phyloP scores from a whole-genome alignment of 345 rosid genomes.

The Lumnitzera littorea region DNA sequence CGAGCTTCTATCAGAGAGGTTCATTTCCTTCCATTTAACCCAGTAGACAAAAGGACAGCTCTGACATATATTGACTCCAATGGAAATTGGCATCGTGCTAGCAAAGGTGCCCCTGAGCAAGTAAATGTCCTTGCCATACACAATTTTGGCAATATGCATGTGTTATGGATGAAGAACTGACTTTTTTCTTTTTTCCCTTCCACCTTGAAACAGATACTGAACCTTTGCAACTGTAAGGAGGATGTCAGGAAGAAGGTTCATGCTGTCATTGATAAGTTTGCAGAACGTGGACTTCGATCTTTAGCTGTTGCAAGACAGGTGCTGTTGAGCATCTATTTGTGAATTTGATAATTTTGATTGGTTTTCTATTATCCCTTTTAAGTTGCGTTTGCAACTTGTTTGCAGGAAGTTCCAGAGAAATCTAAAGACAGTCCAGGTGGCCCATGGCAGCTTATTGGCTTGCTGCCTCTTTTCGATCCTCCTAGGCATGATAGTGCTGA shows the following conservation, averaged over 20 bases:
- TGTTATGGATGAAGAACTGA: neutral
- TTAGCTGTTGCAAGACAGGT: conserved; percentile 93
- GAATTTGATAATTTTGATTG: neutral
- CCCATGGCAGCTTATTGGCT: conserved; percentile 80
- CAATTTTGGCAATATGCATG: too few relatives aligned
- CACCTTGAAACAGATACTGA: conserved; percentile 39
- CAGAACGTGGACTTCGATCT: conserved; percentile 92
- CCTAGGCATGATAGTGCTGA: conserved; percentile 98
- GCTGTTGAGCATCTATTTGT: neutral
- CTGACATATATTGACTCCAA: conserved; percentile 66
- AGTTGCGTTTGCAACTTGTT: neutral
- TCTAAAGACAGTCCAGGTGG: conserved; percentile 65
- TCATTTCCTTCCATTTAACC: conserved; percentile 89
- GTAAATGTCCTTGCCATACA: conserved; percentile 18
- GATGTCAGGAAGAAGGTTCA: conserved; percentile 68
- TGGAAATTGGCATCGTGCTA: conserved; percentile 77
- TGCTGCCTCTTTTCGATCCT: conserved; percentile 89
- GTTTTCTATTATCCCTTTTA: neutral
- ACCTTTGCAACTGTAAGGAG: conserved; percentile 67
- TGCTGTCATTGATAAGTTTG: conserved; percentile 74
- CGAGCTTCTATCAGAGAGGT: conserved; percentile 68
- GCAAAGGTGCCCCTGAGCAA: conserved; percentile 97
- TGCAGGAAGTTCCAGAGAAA: conserved; percentile 82
- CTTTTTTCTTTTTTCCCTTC: conserved; percentile 1
- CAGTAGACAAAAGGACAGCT: conserved; percentile 90